Conservation (phyloP, 805 yeast species). For the Myxozyma nipponensis region DNA sequence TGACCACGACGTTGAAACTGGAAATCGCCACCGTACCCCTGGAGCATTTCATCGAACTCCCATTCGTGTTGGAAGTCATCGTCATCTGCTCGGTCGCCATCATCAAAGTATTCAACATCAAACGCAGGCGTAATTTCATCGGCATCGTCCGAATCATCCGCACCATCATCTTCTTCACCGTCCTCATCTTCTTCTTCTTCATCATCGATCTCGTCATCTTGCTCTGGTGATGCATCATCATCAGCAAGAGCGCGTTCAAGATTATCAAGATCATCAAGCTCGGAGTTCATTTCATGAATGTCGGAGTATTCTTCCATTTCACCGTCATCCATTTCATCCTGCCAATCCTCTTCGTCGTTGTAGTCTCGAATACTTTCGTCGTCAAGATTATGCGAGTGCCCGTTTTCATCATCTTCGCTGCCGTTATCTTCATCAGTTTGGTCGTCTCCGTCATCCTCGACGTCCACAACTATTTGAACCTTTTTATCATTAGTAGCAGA, state of each 20-base stretch:
- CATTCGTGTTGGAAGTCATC: constrained; percentile 14
- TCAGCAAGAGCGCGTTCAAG: constrained; percentile 25
- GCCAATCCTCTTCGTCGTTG: constrained; percentile 18
- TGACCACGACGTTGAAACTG: constrained; percentile 3
- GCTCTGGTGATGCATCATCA: constrained; percentile 19
- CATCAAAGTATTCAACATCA: constrained; percentile 14
- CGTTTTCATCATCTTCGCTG: constrained; percentile 32
- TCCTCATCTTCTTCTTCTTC: constrained; percentile 39
- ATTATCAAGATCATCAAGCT: constrained; percentile 31
- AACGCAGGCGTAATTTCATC: constrained; percentile 8
- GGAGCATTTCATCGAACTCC: constrained; percentile 17
- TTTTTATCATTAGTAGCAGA: too few species aligned
- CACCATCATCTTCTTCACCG: constrained; percentile 36
- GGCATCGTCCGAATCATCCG: constrained; percentile 34
- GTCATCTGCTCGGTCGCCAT: constrained; percentile 27
- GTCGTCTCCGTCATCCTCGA: constrained; percentile 20
- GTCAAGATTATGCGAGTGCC: constrained; percentile 30
- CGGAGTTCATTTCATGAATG: constrained; percentile 13
- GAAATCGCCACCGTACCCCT: constrained; percentile 6
- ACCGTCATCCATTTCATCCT: constrained; percentile 6
- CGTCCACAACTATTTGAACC: constrained; percentile 15
- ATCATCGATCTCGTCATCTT: constrained; percentile 34
- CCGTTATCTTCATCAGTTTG: constrained; percentile 30
- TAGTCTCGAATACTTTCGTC: constrained; percentile 25
- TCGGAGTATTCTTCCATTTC: constrained; percentile 6